A percentile compares a stretch with the other conserved stretches of the same genome.
Evolutionary conservation across 306 rosid genomes (phyloP).

Genomic region (Vigna trinervia): DNA sequence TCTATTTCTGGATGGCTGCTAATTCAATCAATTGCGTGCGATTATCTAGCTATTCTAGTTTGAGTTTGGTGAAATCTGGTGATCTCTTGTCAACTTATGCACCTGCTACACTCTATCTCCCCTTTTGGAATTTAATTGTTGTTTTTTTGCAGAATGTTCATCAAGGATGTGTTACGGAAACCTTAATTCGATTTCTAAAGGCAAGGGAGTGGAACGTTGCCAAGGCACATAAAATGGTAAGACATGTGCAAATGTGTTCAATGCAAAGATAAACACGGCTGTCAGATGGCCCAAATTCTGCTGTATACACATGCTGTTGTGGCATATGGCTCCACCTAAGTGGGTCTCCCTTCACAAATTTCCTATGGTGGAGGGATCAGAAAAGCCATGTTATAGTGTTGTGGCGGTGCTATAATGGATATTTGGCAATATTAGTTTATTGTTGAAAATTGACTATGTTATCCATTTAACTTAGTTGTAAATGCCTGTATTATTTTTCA

Average conservation of each 20-base stretch:
- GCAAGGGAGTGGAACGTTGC: constrained; percentile 87
- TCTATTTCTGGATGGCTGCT: constrained; percentile 2
- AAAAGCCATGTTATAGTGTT: no score
- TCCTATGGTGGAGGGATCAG: no score
- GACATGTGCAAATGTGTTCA: constrained; percentile 27
- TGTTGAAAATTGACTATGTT: constrained; percentile 22
- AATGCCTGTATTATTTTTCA: constrained; percentile 51
- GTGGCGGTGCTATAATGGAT: neutral
- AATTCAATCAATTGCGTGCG: constrained; percentile 9
- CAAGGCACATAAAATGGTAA: constrained; percentile 92
- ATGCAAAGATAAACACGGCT: no score
- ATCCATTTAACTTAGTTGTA: constrained; percentile 38
- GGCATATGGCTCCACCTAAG: no score
- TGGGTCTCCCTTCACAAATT: no score
- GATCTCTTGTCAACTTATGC: constrained; percentile 5
- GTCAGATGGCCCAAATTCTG: no score
- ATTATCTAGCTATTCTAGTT: neutral
- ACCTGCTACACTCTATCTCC: neutral
- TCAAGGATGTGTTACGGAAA: constrained; percentile 74
- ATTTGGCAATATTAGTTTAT: neutral
- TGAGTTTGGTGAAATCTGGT: constrained; percentile 26
- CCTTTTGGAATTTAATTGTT: constrained; percentile 15
- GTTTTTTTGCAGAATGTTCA: constrained; percentile 77
- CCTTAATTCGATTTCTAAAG: constrained; percentile 79
- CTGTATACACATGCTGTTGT: no score